Evolutionary conservation across 2,329 filamentous ascomycete species (phyloP), one percentile per base, ranked within the genome.

Genomic region (Ceratocystis eucalypticola): DNA sequence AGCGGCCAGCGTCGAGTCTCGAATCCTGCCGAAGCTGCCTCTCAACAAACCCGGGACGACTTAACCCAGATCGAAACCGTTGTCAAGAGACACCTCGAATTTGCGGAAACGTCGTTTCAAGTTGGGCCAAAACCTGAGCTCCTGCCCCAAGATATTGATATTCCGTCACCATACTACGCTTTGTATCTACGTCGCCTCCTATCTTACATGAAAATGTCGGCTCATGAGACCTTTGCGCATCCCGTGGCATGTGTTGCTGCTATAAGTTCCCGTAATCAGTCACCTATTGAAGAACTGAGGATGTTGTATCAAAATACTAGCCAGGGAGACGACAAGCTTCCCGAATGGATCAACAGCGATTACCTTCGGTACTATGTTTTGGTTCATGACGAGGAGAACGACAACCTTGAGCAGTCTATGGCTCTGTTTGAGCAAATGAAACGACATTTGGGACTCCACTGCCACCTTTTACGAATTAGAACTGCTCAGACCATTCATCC

Each of bases 351-450:
- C 0, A 87, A 96, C 72, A 87, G 88, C 37, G 91, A 97, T 69
- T 99, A 94, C 74, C 79, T 99, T 69, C 84, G 94, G 69, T 99
- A 99, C 75, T 99, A 99, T 75, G 89, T 99, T 17, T 80, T 99
- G 53, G 88, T 99, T 20, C 94, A 99, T 72, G 94, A 99, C 71
- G 95, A 99, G 76, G 94, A 99, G 73, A 86, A 85, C 69, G 93
- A 96, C 72, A 92, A 99, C 73, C 96, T 97, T 69, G 84, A 85
- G 46, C 88, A 91, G 75, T 96, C 92, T 12, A 93, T 93, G 75
- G 84, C 86, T 20, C 80, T 97, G 33, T 99, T 96, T 75, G 94
- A 99, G 71, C 91, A 96, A 75, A 99, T 99, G 95, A 99, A 97
- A 76, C 86, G 94, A n/a, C 91, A 96, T 76, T 90, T 99, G 70